phyloP scores from a whole-genome alignment of 345 rosid genomes.

The Fremontodendron californicum region DNA sequence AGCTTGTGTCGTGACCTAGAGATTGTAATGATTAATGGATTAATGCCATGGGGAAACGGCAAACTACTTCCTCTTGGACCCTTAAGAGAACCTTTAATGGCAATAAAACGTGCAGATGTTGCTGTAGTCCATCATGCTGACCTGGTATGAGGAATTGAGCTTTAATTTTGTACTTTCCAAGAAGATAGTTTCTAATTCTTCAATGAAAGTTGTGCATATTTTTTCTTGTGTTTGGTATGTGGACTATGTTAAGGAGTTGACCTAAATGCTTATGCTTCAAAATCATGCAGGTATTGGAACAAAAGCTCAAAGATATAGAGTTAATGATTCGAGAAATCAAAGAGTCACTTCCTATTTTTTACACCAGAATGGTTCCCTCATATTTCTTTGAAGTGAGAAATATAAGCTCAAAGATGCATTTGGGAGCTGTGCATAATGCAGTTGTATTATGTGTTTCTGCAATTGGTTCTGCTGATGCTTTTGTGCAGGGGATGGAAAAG shows the following conservation, averaged over 20 bases:
- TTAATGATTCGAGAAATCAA: slow-evolving; percentile 41
- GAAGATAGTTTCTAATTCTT: neutral
- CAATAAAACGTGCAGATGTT: slow-evolving; percentile 59
- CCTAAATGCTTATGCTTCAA: slow-evolving; percentile 19
- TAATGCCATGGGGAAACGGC: slow-evolving; percentile 75
- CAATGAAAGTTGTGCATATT: neutral
- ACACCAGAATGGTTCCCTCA: slow-evolving; percentile 56
- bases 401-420: slow-evolving; percentile 30
- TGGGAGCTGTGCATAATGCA: slow-evolving; percentile 32
- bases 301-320: slow-evolving; percentile 44
- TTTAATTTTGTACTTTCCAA: neutral
- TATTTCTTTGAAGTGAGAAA: slow-evolving; percentile 48
- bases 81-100: slow-evolving; percentile 67
- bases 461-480: slow-evolving; percentile 69
- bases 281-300: slow-evolving; percentile 43
- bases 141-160: slow-evolving; percentile 40
- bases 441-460: slow-evolving; percentile 66
- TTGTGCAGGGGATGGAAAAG: slow-evolving; percentile 45
- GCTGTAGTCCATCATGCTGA: slow-evolving; percentile 28
- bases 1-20: slow-evolving; percentile 70
- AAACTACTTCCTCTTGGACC: slow-evolving; percentile 73
- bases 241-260: neutral
- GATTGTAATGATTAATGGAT: slow-evolving; percentile 78
- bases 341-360: slow-evolving; percentile 49
- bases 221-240: neutral